Evolutionary conservation across 768 basidiomycete species (phyloP).

Genomic region (Trametes cinnabarina): DNA sequence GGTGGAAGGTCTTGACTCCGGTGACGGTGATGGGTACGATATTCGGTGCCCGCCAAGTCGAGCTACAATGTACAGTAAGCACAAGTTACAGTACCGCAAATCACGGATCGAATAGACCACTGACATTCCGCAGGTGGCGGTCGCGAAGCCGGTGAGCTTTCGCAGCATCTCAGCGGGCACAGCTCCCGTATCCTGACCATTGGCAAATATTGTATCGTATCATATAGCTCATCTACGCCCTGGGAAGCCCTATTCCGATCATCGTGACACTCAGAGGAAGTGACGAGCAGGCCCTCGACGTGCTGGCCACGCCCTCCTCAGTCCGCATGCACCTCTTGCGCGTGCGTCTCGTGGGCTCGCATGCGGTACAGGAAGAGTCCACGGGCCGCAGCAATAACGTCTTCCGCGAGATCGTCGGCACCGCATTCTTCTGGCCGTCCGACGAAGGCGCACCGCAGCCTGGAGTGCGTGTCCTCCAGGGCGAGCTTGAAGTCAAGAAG

Average conservation of each 20-base stretch:
- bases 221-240: constrained; percentile 45
- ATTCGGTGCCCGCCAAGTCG: constrained; percentile 32
- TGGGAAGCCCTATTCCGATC: constrained; percentile 53
- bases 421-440: constrained; percentile 51
- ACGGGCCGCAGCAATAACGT: constrained; percentile 45
- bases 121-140: constrained; percentile 38
- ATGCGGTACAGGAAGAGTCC: constrained; percentile 40
- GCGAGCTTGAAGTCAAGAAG: constrained; percentile 51
- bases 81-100: neutral
- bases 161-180: neutral
- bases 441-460: constrained; percentile 31
- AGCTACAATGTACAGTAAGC: constrained; percentile 35
- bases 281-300: constrained; percentile 49
- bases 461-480: constrained; percentile 41
- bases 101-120: too few relatives aligned
- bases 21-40: constrained; percentile 35
- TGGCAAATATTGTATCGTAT: neutral
- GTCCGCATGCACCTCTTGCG: constrained; percentile 45
- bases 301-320: constrained; percentile 42
- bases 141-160: constrained; percentile 46
- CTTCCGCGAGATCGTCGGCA: constrained; percentile 41
- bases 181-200: neutral
- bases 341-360: constrained; percentile 47
- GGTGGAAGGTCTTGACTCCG: constrained; percentile 37
- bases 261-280: constrained; percentile 43